These are phyloP conservation scores for Erodium moschatum DNA, from an alignment of 441 rosid species.

Conservation along the genomic window DNA sequence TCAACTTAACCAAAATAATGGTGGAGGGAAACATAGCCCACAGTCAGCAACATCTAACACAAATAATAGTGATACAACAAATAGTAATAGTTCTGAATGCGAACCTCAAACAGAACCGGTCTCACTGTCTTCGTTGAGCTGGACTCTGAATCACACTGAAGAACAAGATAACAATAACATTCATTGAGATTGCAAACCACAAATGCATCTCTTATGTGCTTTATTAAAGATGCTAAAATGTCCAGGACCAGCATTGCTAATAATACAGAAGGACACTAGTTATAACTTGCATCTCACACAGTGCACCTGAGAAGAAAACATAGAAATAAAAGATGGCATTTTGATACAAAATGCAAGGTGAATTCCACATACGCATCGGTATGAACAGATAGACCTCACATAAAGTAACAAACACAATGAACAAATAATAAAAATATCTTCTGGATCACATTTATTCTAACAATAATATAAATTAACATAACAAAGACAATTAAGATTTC, in stretches of 20 bases:
- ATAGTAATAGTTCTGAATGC: not conserved
- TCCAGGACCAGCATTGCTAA: not conserved
- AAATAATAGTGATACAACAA: conserved; percentile 2
- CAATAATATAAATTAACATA: not conserved
- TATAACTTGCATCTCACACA: not conserved
- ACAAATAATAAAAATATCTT: not conserved
- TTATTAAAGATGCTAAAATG: not conserved
- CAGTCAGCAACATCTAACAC: not conserved
- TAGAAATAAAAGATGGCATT: not conserved
- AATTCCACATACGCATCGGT: too few relatives aligned
- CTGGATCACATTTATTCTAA: not conserved
- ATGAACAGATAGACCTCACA: too few relatives aligned
- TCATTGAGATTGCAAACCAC: conserved; percentile 1
- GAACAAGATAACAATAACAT: conserved; percentile 17
- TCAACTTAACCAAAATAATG: not conserved
- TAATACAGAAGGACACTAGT: not conserved
- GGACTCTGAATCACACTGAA: conserved; percentile 61
- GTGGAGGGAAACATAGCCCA: not conserved
- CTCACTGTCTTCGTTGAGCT: conserved; percentile 39
- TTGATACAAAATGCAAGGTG: not conserved
- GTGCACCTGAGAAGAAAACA: not conserved
- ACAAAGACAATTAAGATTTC: not conserved
- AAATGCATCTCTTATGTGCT: not conserved
- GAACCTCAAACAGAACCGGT: conserved; percentile 59
- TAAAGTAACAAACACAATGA: too few relatives aligned